These are phyloP conservation scores for Vicia sativa DNA, from an alignment of 306 rosid genomes.

Conservation along the genomic window DNA sequence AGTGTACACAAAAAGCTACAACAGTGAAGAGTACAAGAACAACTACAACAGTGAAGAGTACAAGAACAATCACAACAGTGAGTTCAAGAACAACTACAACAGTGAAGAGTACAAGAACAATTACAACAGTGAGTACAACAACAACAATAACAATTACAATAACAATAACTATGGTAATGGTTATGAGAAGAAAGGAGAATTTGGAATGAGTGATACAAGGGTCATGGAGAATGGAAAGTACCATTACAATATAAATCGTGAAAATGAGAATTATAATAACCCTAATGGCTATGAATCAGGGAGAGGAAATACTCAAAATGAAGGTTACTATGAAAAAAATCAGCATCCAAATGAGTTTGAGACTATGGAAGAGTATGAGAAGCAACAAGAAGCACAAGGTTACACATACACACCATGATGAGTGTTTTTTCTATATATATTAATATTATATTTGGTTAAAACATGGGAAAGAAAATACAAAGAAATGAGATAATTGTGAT, in stretches of 20 bases:
- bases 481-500: constrained; percentile 38
- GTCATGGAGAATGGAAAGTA: constrained; percentile 64
- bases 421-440: constrained; percentile 2
- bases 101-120: constrained; percentile 29
- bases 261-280: constrained; percentile 39
- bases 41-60: constrained; percentile 14
- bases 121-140: constrained; percentile 31
- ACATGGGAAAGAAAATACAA: constrained; percentile 6
- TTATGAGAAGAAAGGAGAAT: constrained; percentile 49
- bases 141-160: constrained; percentile 30
- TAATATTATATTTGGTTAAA: background rate
- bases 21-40: constrained; percentile 21
- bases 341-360: constrained; percentile 58
- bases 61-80: constrained; percentile 20
- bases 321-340: constrained; percentile 35
- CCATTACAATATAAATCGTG: constrained; percentile 35
- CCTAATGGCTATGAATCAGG: constrained; percentile 44
- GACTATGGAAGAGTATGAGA: constrained; percentile 83
- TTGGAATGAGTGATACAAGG: constrained; percentile 88
- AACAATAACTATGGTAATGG: constrained; percentile 32
- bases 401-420: constrained; percentile 52
- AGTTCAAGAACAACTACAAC: background rate
- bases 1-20: constrained; percentile 11
- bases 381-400: constrained; percentile 57
- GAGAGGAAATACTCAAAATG: constrained; percentile 43